Conservation (phyloP, 2,329 filamentous ascomycete genomes). For the Penicillium sp. region DNA sequence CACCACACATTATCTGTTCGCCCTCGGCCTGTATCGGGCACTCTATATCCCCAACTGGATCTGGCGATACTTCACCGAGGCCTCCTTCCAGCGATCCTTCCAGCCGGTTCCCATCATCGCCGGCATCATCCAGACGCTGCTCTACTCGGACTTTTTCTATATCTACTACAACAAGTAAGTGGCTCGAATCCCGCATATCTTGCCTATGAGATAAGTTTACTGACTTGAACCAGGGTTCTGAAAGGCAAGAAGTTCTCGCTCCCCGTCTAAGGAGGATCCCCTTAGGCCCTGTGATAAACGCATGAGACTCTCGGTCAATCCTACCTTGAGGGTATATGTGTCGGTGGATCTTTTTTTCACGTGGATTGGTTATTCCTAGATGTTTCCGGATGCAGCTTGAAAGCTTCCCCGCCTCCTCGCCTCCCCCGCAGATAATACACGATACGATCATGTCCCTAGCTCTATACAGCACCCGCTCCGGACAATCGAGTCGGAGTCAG, state of each 20-base stretch:
- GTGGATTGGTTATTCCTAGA: conserved; percentile 5
- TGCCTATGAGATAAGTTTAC: neutral
- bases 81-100: conserved; percentile 78
- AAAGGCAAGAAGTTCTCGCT: conserved; percentile 89
- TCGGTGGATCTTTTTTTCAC: conserved; percentile 5
- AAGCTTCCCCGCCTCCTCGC: neutral
- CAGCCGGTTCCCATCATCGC: conserved; percentile 89
- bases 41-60: conserved; percentile 99
- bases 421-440: conserved; percentile 3
- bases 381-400: conserved; percentile 6
- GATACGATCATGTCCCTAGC: conserved; percentile 12
- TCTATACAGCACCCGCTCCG: conserved; percentile 9
- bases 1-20: conserved; percentile 96
- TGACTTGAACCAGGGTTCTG: conserved; percentile 60
- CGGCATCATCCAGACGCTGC: conserved; percentile 87
- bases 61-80: conserved; percentile 82
- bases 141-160: conserved; percentile 99
- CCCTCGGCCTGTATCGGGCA: conserved; percentile 86
- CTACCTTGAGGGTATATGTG: neutral
- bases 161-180: conserved; percentile 95
- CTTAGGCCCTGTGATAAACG: neutral
- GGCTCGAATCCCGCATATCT: neutral
- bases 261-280: conserved; percentile 65
- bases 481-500: conserved; percentile 12
- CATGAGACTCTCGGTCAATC: neutral